Conservation (phyloP, 2,329 filamentous ascomycete genomes). For the Graphilbum fragrans region DNA sequence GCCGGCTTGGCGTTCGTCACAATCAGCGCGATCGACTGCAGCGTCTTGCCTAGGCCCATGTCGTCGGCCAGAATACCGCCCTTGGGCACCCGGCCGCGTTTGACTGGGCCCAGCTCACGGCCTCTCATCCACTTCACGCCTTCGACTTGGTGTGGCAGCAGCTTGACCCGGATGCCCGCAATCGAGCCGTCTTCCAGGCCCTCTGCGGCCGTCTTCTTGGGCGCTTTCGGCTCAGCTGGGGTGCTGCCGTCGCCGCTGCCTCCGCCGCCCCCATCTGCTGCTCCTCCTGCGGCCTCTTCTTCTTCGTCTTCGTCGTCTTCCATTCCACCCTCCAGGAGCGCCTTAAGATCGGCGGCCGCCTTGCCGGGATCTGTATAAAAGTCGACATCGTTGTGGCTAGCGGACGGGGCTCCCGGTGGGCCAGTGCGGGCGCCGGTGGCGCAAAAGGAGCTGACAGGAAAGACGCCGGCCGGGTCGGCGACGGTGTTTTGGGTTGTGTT, state of each 20-base stretch:
- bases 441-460: slow-evolving; percentile 13
- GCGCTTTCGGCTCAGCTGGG: slow-evolving; percentile 15
- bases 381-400: slow-evolving; percentile 5
- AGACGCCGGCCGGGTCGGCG: slow-evolving; percentile 8
- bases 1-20: slow-evolving; percentile 64
- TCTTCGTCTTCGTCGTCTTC: slow-evolving; percentile 56
- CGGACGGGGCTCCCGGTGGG: neutral
- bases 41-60: slow-evolving; percentile 93
- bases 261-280: slow-evolving; percentile 8
- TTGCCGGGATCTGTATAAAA: slow-evolving; percentile 59
- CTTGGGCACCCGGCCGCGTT: slow-evolving; percentile 71
- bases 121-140: slow-evolving; percentile 93
- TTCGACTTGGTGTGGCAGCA: slow-evolving; percentile 88
- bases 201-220: slow-evolving; percentile 35
- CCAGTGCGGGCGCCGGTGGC: slow-evolving; percentile 9
- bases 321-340: slow-evolving; percentile 68
- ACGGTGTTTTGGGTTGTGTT: slow-evolving; percentile 7
- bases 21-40: slow-evolving; percentile 84
- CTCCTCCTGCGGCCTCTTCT: slow-evolving; percentile 18
- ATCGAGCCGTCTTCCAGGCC: slow-evolving; percentile 39
- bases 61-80: slow-evolving; percentile 94
- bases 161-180: slow-evolving; percentile 73
- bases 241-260: neutral
- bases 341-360: slow-evolving; percentile 67
- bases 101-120: slow-evolving; percentile 76